Base-by-base conservation (phyloP, 1,139 yeast genomes). In the Yamadazyma siamensis region DNA sequence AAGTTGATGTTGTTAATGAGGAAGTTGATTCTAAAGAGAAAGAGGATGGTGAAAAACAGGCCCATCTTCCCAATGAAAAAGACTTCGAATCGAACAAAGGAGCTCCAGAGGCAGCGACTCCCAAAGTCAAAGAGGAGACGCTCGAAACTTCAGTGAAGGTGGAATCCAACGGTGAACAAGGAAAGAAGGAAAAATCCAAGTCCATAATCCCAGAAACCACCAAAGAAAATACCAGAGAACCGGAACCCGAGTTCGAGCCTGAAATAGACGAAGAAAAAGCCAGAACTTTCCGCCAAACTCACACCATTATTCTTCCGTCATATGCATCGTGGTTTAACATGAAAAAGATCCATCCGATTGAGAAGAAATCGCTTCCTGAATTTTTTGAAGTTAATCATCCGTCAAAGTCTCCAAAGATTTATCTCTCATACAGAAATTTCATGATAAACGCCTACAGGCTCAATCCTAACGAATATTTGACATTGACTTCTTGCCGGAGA, bases 401-500 rank as follows among this genome's bases (percentile, higher is more conserved):
- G 27, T 77, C 94, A 26, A 94, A 94, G 55, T 86, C 96, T 1
- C 95, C 96, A 3, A 78, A 82, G 45, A 81, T 88, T 25, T 91
- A 89, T 56, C 74, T 77, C 35, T 85, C 83, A 54, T 89, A 88
- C 55, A 77, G 99, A 52, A 91, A 89, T 54, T 91, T 91, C 56
- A 87, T 91, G 95, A 71, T 91, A 29, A 88, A 91, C 56, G 76
- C 96, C 5, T 94, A 91, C 56, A 71, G 98, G 44, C 65, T 91
- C 38, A 89, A 91, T 53, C 98, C 98, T 10, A 80, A 82, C 48
- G 98, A 91, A 56, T 89, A 86, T 50, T 69, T 91, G 31, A 87
- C 96, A 0, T 83, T 88, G 33, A 91, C 98, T 0, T 94, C 97
- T 0, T 86, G 94, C 38, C 80, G 98, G 49, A 79, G 99, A 50